These are phyloP conservation scores for Allium cepa DNA, from an alignment of 106 monocot genomes.

Conservation along the genomic window DNA sequence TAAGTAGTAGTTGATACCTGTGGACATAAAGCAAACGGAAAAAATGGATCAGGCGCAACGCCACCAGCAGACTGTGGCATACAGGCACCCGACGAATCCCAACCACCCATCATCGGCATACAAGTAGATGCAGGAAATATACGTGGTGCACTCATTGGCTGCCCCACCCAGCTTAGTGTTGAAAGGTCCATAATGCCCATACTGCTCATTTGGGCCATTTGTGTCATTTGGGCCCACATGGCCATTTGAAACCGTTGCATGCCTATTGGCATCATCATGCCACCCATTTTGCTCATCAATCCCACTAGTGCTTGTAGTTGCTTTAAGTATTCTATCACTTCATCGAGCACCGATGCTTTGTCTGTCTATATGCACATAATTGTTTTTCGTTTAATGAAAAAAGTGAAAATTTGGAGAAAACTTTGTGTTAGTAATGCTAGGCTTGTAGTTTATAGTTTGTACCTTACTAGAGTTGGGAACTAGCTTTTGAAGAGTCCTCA, in stretches of 20 bases:
- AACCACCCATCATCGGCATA: slow-evolving; percentile 8
- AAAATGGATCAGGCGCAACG: slow-evolving; percentile 22
- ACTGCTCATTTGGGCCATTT: slow-evolving; percentile 51
- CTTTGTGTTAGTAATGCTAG: not conserved
- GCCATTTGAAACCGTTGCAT: slow-evolving; percentile 54
- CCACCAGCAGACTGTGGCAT: slow-evolving; percentile 5
- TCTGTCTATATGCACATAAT: slow-evolving; percentile 33
- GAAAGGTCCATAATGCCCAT: slow-evolving; percentile 38
- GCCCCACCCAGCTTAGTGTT: not conserved
- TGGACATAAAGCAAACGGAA: slow-evolving; percentile 36
- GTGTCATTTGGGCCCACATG: slow-evolving; percentile 55
- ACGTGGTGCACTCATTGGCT: not conserved
- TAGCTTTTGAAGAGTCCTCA: slow-evolving; percentile 70
- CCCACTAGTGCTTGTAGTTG: slow-evolving; percentile 60
- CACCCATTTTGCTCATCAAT: slow-evolving; percentile 60
- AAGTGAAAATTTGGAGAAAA: not conserved
- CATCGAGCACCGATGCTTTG: slow-evolving; percentile 80
- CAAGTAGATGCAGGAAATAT: slow-evolving; percentile 7
- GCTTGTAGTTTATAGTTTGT: not conserved
- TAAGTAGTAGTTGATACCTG: not conserved
- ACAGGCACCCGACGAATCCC: slow-evolving; percentile 8
- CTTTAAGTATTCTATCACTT: slow-evolving; percentile 91
- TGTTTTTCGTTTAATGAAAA: not conserved
- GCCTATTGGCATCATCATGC: slow-evolving; percentile 63
- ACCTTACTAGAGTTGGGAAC: slow-evolving; percentile 93